Base-by-base conservation (phyloP, 2,329 filamentous ascomycete species). In the Penicillium sp. region DNA sequence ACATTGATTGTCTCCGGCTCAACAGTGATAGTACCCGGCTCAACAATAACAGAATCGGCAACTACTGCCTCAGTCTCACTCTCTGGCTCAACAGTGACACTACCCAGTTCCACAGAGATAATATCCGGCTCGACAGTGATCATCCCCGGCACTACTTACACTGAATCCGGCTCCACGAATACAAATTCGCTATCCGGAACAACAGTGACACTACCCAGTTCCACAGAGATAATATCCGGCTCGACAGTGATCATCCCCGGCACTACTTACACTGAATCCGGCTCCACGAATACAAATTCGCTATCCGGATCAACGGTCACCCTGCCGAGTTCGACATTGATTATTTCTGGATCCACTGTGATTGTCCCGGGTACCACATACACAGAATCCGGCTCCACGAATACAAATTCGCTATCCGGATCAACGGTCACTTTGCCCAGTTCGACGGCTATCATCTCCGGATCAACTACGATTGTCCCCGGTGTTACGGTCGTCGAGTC, bases 101-200 rank as follows among this genome's bases (percentile, higher is more conserved):
- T 11, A 3, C 46, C 45, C 26, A 48, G 52, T 29, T 54, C 52
- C 19, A 48, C 48, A 2, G 14, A 39, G 16, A 42, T 50, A 21
- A 48, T 54, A 16, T 54, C 52, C 44, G 44, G 52, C 13, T 54
- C 52, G 13, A 54, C 52, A 9, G 46, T 54, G 3, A 50, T 50
- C 23, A 27, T 50, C 14, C 35, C 48, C 2, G 48, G 48, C 7
- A 50, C 48, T 16, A 50, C 48, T 29, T 35, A 33, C 19, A 37
- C 43, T 26, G 29, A 53, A 39, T 14, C 51, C 19, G 35, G 29
- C 42, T 25, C 25, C 25, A 25, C 25, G 5, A 5, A 25, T 25
- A 25, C 25, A 25, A 5, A 3, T 5, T 25, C 25, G 3, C 25
- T 3, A 5, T 5, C 25, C 3, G 23, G 29, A 5, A 26, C 50